These are phyloP conservation scores for Xylaria palmicola DNA, from an alignment of 495 filamentous ascomycete genomes.

Conservation along the genomic window DNA sequence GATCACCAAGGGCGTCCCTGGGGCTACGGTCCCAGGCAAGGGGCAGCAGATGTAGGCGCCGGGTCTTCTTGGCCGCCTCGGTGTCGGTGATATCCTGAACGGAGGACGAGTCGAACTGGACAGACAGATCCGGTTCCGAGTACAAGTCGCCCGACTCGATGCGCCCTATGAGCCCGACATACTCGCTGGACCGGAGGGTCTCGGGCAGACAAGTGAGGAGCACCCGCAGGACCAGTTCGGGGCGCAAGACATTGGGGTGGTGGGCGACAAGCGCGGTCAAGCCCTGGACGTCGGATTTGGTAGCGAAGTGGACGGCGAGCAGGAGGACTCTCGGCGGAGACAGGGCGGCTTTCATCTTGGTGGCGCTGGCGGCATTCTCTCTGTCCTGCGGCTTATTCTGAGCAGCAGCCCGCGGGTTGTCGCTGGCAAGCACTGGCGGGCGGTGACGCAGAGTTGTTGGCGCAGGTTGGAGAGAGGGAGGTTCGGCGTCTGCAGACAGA, in stretches of 20 bases:
- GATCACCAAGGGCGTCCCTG: constrained; percentile 49
- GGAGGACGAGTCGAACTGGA: constrained; percentile 55
- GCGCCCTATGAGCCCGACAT: constrained; percentile 59
- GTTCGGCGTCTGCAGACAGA: no score
- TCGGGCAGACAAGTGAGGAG: constrained; percentile 85
- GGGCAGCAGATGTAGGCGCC: constrained; percentile 66
- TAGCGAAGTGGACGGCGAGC: constrained; percentile 61
- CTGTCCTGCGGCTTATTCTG: background rate
- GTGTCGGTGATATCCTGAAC: constrained; percentile 62
- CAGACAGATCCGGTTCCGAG: constrained; percentile 24
- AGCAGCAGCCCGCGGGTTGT: background rate
- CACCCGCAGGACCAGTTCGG: constrained; percentile 72
- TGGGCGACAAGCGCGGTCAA: constrained; percentile 62
- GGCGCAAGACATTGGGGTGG: constrained; percentile 55
- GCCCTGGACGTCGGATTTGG: constrained; percentile 56
- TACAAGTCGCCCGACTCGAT: constrained; percentile 47
- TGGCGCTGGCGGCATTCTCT: constrained; percentile 15
- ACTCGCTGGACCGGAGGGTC: constrained; percentile 62
- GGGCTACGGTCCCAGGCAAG: constrained; percentile 52
- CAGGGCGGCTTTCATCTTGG: constrained; percentile 44
- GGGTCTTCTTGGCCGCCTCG: constrained; percentile 66
- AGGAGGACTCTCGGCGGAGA: constrained; percentile 62
- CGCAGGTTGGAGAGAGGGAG: no score
- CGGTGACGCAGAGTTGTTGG: no score
- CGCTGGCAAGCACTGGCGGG: no score